phyloP scores from a whole-genome alignment of 139 green algal species.

The Coccomyxa sp. region DNA sequence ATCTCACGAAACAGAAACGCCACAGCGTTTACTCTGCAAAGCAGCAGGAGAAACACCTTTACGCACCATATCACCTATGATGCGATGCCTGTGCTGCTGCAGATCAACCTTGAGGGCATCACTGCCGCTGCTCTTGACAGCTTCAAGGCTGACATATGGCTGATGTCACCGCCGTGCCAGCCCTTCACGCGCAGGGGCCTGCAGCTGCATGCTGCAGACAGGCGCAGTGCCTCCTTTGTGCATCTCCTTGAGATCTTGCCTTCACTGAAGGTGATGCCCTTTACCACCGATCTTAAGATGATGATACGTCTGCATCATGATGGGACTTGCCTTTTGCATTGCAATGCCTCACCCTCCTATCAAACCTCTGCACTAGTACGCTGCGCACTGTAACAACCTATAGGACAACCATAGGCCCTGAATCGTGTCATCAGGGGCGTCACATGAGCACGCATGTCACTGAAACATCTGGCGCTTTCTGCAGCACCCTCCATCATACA shows the following conservation, averaged over 20 bases:
- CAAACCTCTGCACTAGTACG: too few species aligned
- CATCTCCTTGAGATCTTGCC: conserved; percentile 40
- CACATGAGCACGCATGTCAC: neutral
- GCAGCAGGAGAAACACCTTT: too few species aligned
- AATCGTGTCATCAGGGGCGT: neutral
- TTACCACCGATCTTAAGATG: too few species aligned
- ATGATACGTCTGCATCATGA: too few species aligned
- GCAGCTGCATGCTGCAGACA: conserved; percentile 41
- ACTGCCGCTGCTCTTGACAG: conserved; percentile 33
- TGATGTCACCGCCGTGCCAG: conserved; percentile 78
- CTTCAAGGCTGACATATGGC: conserved; percentile 53
- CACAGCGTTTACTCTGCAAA: too few species aligned
- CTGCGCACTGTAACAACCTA: too few species aligned
- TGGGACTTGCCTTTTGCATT: too few species aligned
- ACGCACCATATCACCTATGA: too few species aligned
- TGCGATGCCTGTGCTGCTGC: too few species aligned
- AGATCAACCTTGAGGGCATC: conserved; percentile 54
- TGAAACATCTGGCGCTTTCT: neutral
- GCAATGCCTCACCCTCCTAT: too few species aligned
- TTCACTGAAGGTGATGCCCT: conserved; percentile 13
- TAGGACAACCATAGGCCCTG: too few species aligned
- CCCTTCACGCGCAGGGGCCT: conserved; percentile 74
- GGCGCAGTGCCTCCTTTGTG: conserved; percentile 51
- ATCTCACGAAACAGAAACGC: too few species aligned
- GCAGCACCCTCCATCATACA: conserved; percentile 30